Evolutionary conservation across 1,284 basidiomycete genomes (phyloP), one percentile per base, ranked within the genome.

Genomic region (Mycena sp.): DNA sequence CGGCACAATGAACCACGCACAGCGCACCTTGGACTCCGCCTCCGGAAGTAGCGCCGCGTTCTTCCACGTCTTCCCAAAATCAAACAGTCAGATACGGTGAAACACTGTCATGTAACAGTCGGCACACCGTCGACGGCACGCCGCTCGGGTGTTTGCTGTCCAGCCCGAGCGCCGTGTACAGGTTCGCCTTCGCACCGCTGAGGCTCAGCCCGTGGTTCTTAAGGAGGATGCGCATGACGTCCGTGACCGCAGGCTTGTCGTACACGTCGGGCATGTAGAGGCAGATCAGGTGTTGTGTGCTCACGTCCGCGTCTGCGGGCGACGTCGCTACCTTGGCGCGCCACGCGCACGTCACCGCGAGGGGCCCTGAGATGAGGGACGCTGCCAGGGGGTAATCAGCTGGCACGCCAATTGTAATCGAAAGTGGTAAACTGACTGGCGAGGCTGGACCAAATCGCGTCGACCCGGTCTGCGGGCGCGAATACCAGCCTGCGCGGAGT

Each of bases 71-170:
- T 91, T 64, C 6, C 30, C 41, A 44, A 49, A 41, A 26, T 37
- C 26, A 26, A 60, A 41, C 25, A 50, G 44, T 43, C 26, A 32
- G 38, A 58, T 57, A 25, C 28, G 23, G 55, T 14, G 21, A 29
- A 44, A 41, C 32, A 38, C 11, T 32, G 28, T 9, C 25, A 5
- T 16, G 17, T 3, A 5, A 11, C 32, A 9, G n/a, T n/a, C n/a
- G n/a, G 68, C 75, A 60, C 65, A 90, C 90, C 65, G 90, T 91
- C 30, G 90, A 88, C 43, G 81, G 83, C 52, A 92, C 82, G 2
- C 90, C 88, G 72, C 88, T 90, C 1, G 86, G 72, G 70, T 92
- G 90, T 70, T 92, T 92, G 74, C 89, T 91, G 67, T 91, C 88
- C 56, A 92, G 76, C 5, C 87, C 89, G 59, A 90, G 83, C 0